A percentile compares a stretch with the other conserved stretches of the same genome.
These are phyloP conservation scores for Kazachstania kunashirensis DNA, from an alignment of 805 yeast species.

Conservation along the genomic window DNA sequence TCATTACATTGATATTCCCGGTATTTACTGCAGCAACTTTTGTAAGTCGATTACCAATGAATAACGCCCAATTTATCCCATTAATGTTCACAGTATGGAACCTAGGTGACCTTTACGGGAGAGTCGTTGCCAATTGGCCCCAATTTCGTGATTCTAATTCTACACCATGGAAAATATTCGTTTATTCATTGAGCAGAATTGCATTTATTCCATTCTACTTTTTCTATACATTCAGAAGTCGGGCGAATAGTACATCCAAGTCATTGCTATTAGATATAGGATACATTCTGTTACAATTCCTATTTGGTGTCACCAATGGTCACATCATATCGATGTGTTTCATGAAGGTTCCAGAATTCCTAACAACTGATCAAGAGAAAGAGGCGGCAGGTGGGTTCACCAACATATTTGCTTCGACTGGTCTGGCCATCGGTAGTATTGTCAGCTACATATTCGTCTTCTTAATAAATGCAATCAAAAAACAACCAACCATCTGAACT, in stretches of 20 bases:
- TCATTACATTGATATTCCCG: conserved; percentile 69
- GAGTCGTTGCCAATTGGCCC: conserved; percentile 49
- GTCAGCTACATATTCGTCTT: conserved; percentile 58
- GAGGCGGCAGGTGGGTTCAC: conserved; percentile 95
- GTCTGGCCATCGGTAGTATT: conserved; percentile 71
- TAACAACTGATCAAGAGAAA: conserved; percentile 56
- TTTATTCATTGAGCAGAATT: conserved; percentile 47
- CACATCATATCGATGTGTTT: conserved; percentile 73
- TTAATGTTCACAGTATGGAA: conserved; percentile 81
- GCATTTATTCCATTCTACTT: conserved; percentile 63
- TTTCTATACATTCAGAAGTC: conserved; percentile 37
- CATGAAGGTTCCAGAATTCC: conserved; percentile 56
- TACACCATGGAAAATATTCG: conserved; percentile 33
- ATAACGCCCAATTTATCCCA: conserved; percentile 50
- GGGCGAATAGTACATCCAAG: not conserved
- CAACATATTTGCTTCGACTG: conserved; percentile 65
- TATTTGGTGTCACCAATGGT: conserved; percentile 84
- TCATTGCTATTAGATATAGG: conserved; percentile 45
- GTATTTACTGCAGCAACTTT: conserved; percentile 75
- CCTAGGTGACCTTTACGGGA: conserved; percentile 73
- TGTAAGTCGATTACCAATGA: conserved; percentile 29
- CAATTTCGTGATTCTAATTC: conserved; percentile 14
- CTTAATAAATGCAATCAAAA: conserved; percentile 1
- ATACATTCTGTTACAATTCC: conserved; percentile 60
- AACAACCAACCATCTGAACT: not conserved